phyloP scores from a whole-genome alignment of 345 rosid genomes.

The Citropsis articulata region DNA sequence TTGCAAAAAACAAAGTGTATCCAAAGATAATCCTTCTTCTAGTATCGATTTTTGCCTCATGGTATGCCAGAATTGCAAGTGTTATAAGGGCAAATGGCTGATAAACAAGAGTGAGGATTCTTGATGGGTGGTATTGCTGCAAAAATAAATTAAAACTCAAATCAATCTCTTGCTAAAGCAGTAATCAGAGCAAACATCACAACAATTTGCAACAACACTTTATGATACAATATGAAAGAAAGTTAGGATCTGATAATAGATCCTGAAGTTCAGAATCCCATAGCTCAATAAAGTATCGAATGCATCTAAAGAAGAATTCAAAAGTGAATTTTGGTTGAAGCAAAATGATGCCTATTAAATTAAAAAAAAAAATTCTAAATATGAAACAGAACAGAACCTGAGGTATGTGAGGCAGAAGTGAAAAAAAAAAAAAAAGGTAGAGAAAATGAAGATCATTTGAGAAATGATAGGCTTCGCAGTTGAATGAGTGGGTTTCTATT shows the following conservation, averaged over 20 bases:
- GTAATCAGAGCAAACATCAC: background rate
- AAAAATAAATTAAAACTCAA: constrained; percentile 8
- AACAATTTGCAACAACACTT: background rate
- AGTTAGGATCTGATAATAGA: background rate
- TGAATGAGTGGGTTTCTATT: background rate
- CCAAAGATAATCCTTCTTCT: constrained; percentile 67
- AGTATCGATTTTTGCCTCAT: constrained; percentile 69
- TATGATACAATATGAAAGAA: background rate
- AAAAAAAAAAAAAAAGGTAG: too few relatives aligned
- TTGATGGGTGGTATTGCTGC: constrained; percentile 75
- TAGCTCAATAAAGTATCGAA: background rate
- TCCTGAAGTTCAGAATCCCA: background rate
- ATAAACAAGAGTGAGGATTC: constrained; percentile 76
- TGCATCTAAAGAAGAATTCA: background rate
- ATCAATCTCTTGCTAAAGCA: constrained; percentile 1
- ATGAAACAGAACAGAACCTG: background rate
- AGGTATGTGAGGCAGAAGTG: background rate
- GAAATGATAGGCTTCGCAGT: background rate
- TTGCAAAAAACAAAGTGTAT: constrained; percentile 49
- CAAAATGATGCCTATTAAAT: background rate
- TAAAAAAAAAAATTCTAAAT: background rate
- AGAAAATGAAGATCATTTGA: background rate
- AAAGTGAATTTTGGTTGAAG: background rate
- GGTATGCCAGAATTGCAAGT: constrained; percentile 49
- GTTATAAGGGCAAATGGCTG: constrained; percentile 72